phyloP scores from a whole-genome alignment of 192 early-diverging fungal species.

The Pecoramyces ruminantium region DNA sequence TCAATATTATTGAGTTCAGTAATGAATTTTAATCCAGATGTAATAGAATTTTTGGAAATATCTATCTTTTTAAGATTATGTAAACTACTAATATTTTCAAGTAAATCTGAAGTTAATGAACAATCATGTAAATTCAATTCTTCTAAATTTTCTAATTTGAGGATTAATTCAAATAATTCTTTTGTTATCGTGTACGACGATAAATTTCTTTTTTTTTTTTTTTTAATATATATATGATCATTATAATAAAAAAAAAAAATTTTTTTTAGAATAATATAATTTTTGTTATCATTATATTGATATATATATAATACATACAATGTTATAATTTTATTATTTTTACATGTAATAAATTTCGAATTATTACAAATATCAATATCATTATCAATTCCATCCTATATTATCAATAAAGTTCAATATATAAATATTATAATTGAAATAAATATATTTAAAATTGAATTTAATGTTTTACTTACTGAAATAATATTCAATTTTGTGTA shows the following conservation, averaged over 20 bases:
- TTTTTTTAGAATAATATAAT: too few relatives aligned
- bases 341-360: background rate
- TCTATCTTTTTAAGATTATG: background rate
- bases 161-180: background rate
- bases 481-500: background rate
- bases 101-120: background rate
- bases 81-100: background rate
- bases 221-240: too few relatives aligned
- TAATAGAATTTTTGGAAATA: background rate
- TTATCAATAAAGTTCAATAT: too few relatives aligned
- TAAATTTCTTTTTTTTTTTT: background rate
- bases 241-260: too few relatives aligned
- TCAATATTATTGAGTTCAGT: background rate
- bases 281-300: too few relatives aligned
- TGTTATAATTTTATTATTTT: background rate
- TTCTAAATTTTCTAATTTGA: background rate
- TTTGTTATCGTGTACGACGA: background rate
- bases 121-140: background rate
- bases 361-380: background rate
- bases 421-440: too few relatives aligned
- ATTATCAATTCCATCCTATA: background rate
- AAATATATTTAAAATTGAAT: too few relatives aligned
- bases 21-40: background rate
- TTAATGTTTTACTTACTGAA: too few relatives aligned
- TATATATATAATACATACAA: too few relatives aligned